Conservation (phyloP, 768 basidiomycete genomes). For the Lactarius psammicola region DNA sequence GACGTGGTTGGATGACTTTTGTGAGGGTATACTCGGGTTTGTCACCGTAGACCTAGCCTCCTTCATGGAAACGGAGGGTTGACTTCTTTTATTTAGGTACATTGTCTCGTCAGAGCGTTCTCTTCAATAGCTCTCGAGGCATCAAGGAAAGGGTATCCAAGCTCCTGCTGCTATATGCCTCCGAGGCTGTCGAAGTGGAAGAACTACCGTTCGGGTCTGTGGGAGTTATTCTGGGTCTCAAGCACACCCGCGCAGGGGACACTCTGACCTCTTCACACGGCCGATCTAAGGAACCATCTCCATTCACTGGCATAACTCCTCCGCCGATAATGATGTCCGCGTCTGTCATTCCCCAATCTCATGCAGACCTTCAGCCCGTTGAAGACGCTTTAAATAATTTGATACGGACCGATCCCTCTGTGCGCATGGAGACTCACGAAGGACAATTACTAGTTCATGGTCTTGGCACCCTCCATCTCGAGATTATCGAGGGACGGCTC, state of each 20-base stretch:
- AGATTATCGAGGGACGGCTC: conserved; percentile 81
- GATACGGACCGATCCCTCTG: conserved; percentile 85
- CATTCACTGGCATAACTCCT: conserved; percentile 63
- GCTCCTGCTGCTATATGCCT: conserved; percentile 75
- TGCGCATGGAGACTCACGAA: conserved; percentile 75
- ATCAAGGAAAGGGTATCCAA: conserved; percentile 73
- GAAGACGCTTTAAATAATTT: conserved; percentile 71
- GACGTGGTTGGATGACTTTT: conserved; percentile 89
- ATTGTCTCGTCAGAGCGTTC: conserved; percentile 55
- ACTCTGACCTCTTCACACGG: conserved; percentile 63
- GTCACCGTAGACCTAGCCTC: conserved; percentile 20
- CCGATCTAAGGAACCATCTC: conserved; percentile 37
- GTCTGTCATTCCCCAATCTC: conserved; percentile 76
- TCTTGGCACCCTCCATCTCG: conserved; percentile 83
- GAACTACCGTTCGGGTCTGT: conserved; percentile 78
- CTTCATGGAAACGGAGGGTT: conserved; percentile 15
- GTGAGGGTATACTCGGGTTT: conserved; percentile 85
- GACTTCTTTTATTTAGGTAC: conserved; percentile 48
- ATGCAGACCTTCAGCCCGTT: conserved; percentile 74
- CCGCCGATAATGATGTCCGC: conserved; percentile 86
- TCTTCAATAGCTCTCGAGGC: conserved; percentile 66
- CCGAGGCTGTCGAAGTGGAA: conserved; percentile 73
- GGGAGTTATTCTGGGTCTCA: conserved; percentile 80
- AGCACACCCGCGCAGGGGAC: conserved; percentile 83
- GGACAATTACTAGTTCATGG: conserved; percentile 84